Conservation (phyloP, 306 rosid genomes). For the Prunus mongolica region DNA sequence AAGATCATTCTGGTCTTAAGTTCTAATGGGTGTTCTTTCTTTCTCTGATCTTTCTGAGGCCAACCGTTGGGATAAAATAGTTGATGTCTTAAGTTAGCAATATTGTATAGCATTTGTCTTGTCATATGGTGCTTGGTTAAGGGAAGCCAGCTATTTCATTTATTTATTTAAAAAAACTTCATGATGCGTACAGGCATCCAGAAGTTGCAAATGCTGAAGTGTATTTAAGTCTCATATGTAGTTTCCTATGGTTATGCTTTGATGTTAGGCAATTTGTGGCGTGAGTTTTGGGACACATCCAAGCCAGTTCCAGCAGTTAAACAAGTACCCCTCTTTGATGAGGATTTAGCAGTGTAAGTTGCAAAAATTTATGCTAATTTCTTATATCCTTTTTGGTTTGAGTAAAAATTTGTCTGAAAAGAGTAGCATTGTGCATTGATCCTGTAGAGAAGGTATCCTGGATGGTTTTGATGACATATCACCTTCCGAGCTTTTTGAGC, state of each 20-base stretch:
- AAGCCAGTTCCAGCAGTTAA: constrained; percentile 94
- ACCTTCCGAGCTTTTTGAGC: constrained; percentile 76
- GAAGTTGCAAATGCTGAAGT: neutral
- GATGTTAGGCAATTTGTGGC: constrained; percentile 91
- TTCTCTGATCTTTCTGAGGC: neutral
- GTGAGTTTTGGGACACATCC: constrained; percentile 85
- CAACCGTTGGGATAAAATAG: neutral
- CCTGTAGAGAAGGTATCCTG: constrained; percentile 90
- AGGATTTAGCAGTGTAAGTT: constrained; percentile 95
- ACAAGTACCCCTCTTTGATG: constrained; percentile 95
- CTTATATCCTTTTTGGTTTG: constrained; percentile 8
- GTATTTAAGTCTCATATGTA: neutral
- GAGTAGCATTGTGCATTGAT: constrained; percentile 17
- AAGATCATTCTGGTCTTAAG: neutral
- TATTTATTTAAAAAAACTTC: neutral
- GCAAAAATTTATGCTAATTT: neutral
- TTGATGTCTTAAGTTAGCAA: neutral
- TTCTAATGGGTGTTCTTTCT: neutral
- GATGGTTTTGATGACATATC: constrained; percentile 67
- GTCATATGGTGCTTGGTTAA: neutral
- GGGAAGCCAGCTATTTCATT: neutral
- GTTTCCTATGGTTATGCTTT: constrained; percentile 8
- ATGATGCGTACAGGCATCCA: neutral
- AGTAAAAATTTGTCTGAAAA: constrained; percentile 6
- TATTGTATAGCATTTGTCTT: neutral